A percentile compares a stretch with the other conserved stretches of the same genome.
These are phyloP conservation scores for Claviceps sp. DNA, from an alignment of 2,329 filamentous ascomycete species.

Conservation along the genomic window DNA sequence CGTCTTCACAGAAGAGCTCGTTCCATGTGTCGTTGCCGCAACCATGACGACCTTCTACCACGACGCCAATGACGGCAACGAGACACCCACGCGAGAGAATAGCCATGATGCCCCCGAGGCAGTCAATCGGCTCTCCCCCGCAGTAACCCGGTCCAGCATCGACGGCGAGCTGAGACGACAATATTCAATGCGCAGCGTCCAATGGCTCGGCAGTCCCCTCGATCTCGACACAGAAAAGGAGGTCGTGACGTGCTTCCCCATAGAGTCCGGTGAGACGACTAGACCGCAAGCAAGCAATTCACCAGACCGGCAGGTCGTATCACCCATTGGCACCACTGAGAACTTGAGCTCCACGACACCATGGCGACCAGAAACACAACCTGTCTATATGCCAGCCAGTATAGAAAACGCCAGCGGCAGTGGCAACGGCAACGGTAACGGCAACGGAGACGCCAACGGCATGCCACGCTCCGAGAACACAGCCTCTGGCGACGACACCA, in stretches of 20 bases:
- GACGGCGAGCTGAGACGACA: background rate
- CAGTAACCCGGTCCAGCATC: background rate
- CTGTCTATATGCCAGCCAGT: background rate
- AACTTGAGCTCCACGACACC: background rate
- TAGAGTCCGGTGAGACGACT: background rate
- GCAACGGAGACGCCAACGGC: background rate
- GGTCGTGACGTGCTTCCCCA: background rate
- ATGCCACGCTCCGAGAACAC: background rate
- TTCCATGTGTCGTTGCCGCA: background rate
- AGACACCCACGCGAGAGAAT: background rate
- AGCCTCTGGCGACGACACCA: background rate
- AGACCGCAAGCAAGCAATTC: background rate
- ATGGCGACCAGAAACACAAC: background rate
- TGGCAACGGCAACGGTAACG: background rate
- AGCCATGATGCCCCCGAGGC: slow-evolving; percentile 2
- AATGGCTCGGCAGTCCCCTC: background rate
- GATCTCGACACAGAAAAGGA: background rate
- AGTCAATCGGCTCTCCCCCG: background rate
- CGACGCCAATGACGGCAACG: background rate
- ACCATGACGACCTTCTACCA: background rate
- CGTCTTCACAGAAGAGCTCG: background rate
- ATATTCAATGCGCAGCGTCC: background rate
- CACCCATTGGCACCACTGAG: background rate
- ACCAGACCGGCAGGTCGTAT: background rate
- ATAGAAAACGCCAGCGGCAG: background rate